Evolutionary conservation across 805 yeast genomes (phyloP), one percentile per base, ranked within the genome.

Genomic region (Pichia thaimueangensis): DNA sequence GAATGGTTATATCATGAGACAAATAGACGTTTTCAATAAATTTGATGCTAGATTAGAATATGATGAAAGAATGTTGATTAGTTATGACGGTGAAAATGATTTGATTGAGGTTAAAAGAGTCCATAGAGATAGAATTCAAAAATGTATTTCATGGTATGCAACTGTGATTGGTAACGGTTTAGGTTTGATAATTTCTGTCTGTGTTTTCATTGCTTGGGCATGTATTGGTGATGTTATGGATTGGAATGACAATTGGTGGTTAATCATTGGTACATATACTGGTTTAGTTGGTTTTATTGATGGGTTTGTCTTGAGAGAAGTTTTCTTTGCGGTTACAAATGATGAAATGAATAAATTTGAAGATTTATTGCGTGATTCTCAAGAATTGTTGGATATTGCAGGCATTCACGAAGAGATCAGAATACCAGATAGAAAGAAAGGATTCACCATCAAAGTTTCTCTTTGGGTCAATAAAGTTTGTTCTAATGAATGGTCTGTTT

Each of bases 211-310:
- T 12, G 61, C 50, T 17, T 69, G 74, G 74, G n/a, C 66, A 15
- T 52, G 54, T 19, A 53, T 67, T 28, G 74, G 74, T 32, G 37
- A 50, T 30, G 41, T 55, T n/a, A 57, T 69, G 65, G 20, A 51
- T 25, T 69, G 64, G 63, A 49, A 49, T 48, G 62, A 57, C 37
- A 56, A 66, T 43, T 69, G 73, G 74, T 69, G 72, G 72, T 52
- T 69, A 32, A 65, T 69, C 30, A 68, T 67, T 47, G 74, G 74
- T 36, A 67, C 74, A 2, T 69, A 69, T 45, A 65, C 73, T 0
- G 74, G 74, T 16, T 54, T 69, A 19, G 56, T 68, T 31, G 73
- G 73, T 1, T 68, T 67, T 46, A 40, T 64, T 35, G 73, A 69
- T 46, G 71, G 73, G 2, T 69, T 65, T 47, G 65, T 63, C 28